phyloP scores from a whole-genome alignment of 148 eudicot genomes.

The Chenopodium formosanum region DNA sequence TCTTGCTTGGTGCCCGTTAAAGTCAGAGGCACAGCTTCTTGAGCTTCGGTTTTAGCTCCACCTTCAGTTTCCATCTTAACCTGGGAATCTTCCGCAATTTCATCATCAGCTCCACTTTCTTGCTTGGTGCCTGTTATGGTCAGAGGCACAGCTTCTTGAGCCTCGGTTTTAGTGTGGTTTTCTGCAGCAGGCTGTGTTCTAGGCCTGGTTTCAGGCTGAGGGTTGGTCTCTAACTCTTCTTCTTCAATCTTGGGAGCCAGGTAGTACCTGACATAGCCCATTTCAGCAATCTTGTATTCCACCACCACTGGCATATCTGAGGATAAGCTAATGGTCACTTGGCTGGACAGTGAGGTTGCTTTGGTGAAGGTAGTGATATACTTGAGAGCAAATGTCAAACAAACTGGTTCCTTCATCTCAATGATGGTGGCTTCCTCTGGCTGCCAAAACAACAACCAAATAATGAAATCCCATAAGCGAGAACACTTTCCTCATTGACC shows the following conservation, averaged over 20 bases:
- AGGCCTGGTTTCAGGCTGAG: conserved; percentile 33
- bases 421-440: conserved; percentile 57
- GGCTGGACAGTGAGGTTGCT: conserved; percentile 58
- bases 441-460: conserved; percentile 30
- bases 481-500: neutral
- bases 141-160: conserved; percentile 22
- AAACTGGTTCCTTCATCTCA: conserved; percentile 50
- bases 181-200: conserved; percentile 27
- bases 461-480: neutral
- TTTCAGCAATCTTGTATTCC: conserved; percentile 72
- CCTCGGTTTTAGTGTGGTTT: conserved; percentile 20
- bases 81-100: neutral
- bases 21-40: conserved; percentile 22
- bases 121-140: conserved; percentile 21
- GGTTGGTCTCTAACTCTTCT: conserved; percentile 40
- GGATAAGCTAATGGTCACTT: conserved; percentile 61
- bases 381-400: conserved; percentile 63
- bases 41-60: conserved; percentile 22
- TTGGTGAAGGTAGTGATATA: conserved; percentile 63
- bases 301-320: conserved; percentile 64
- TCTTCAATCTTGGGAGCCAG: conserved; percentile 80
- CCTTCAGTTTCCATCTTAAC: conserved; percentile 33
- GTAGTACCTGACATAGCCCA: conserved; percentile 67
- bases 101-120: conserved; percentile 34
- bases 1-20: conserved; percentile 28